A percentile compares a stretch with the other conserved stretches of the same genome.
Evolutionary conservation across 2,329 filamentous ascomycete genomes (phyloP).

Genomic region (Phyllosticta citribraziliensis): DNA sequence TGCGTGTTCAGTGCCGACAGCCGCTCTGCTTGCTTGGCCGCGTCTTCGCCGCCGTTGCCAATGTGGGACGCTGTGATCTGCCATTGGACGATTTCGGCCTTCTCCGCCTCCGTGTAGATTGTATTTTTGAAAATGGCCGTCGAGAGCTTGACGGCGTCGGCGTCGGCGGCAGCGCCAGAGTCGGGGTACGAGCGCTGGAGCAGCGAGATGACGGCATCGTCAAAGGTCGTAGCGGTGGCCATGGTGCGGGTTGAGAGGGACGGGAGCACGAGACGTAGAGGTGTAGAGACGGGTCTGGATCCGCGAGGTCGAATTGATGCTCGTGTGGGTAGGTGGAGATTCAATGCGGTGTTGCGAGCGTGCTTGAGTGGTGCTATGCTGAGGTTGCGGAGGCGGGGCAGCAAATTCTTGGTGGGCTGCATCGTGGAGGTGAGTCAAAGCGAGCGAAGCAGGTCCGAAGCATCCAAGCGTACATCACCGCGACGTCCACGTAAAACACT

Average conservation of each 20-base stretch:
- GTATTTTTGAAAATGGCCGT: constrained; percentile 58
- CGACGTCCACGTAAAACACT: background rate
- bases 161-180: constrained; percentile 24
- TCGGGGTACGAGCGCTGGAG: constrained; percentile 29
- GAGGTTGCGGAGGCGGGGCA: constrained; percentile 4
- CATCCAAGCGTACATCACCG: background rate
- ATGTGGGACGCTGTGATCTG: constrained; percentile 66
- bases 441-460: constrained; percentile 8
- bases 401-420: constrained; percentile 9
- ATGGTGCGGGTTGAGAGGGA: constrained; percentile 19
- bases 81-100: constrained; percentile 85
- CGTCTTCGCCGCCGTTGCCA: constrained; percentile 49
- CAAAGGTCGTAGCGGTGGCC: constrained; percentile 24
- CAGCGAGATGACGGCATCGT: constrained; percentile 24
- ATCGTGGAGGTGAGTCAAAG: constrained; percentile 10
- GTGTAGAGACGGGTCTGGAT: constrained; percentile 24
- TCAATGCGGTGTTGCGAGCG: background rate
- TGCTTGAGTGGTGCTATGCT: background rate
- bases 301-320: background rate
- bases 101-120: constrained; percentile 68
- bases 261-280: constrained; percentile 21
- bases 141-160: constrained; percentile 34
- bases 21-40: constrained; percentile 49
- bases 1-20: constrained; percentile 76
- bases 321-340: background rate